Percentiles rank a stretch among this genome's conserved stretches.
Conservation (phyloP, 371 early-diverging fungal genomes). For the Lichtheimia corymbifera region DNA sequence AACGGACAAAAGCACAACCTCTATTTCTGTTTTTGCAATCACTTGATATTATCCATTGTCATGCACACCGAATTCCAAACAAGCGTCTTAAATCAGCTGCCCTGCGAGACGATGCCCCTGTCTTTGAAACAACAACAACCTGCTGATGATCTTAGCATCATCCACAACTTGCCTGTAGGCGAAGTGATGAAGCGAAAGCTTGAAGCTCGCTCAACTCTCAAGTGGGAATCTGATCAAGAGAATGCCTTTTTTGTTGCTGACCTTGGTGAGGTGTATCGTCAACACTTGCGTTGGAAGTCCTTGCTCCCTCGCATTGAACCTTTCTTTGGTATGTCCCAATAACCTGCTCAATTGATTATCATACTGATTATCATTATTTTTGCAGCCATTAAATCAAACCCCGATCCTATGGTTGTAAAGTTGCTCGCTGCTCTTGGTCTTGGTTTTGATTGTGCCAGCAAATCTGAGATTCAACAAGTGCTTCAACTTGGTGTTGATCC, state of each 20-base stretch:
- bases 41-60: slow-evolving; percentile 27
- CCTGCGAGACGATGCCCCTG: slow-evolving; percentile 8
- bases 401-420: slow-evolving; percentile 84
- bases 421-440: slow-evolving; percentile 83
- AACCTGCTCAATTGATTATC: slow-evolving; percentile 9
- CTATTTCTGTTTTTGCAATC: slow-evolving; percentile 16
- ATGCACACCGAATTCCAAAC: slow-evolving; percentile 45
- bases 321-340: slow-evolving; percentile 71
- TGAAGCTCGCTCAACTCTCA: slow-evolving; percentile 39
- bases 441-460: slow-evolving; percentile 95
- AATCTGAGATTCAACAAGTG: slow-evolving; percentile 84
- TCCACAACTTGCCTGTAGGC: slow-evolving; percentile 32
- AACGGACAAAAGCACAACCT: slow-evolving; percentile 3
- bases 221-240: slow-evolving; percentile 67
- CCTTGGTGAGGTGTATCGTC: slow-evolving; percentile 85
- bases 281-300: slow-evolving; percentile 79
- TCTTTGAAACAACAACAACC: slow-evolving; percentile 9
- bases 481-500: slow-evolving; percentile 80
- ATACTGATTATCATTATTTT: slow-evolving; percentile 2
- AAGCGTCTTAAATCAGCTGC: slow-evolving; percentile 27
- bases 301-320: slow-evolving; percentile 91
- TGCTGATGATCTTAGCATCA: slow-evolving; percentile 15
- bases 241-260: slow-evolving; percentile 95
- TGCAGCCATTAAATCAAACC: slow-evolving; percentile 95
- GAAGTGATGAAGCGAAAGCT: slow-evolving; percentile 37